These are phyloP conservation scores for Neurospora sp. DNA, from an alignment of 495 filamentous ascomycete species.

Conservation along the genomic window DNA sequence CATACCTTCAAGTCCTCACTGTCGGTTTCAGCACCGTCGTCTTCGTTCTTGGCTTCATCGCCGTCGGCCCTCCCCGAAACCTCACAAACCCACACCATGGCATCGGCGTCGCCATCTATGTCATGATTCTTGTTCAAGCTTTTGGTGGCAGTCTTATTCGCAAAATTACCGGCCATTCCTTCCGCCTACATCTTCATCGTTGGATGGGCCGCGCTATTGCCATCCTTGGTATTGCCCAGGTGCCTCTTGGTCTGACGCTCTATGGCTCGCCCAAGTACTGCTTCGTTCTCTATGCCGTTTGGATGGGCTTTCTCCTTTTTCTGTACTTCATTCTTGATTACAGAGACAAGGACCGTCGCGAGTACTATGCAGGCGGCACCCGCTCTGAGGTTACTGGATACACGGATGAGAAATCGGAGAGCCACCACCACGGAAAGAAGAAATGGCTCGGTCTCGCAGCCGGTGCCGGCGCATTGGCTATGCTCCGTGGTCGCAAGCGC, in stretches of 20 bases:
- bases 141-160: constrained; percentile 66
- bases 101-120: constrained; percentile 85
- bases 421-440: constrained; percentile 30
- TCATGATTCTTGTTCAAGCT: constrained; percentile 69
- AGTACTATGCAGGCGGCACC: not conserved
- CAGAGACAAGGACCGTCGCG: constrained; percentile 36
- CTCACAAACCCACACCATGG: constrained; percentile 92
- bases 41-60: constrained; percentile 68
- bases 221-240: constrained; percentile 74
- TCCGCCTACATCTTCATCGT: constrained; percentile 74
- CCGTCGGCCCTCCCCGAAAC: constrained; percentile 64
- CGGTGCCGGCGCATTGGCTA: constrained; percentile 50
- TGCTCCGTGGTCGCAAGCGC: constrained; percentile 38
- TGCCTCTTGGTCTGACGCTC: constrained; percentile 80
- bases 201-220: constrained; percentile 73
- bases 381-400: constrained; percentile 4
- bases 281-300: constrained; percentile 78
- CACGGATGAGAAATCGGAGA: constrained; percentile 23
- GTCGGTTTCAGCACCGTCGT: constrained; percentile 59
- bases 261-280: constrained; percentile 80
- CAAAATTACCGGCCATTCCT: constrained; percentile 45
- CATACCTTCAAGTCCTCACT: constrained; percentile 78
- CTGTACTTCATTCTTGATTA: constrained; percentile 67
- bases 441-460: constrained; percentile 42
- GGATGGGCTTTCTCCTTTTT: constrained; percentile 54